These are phyloP conservation scores for Durotheca rogersii DNA, from an alignment of 495 filamentous ascomycete genomes.

Conservation along the genomic window DNA sequence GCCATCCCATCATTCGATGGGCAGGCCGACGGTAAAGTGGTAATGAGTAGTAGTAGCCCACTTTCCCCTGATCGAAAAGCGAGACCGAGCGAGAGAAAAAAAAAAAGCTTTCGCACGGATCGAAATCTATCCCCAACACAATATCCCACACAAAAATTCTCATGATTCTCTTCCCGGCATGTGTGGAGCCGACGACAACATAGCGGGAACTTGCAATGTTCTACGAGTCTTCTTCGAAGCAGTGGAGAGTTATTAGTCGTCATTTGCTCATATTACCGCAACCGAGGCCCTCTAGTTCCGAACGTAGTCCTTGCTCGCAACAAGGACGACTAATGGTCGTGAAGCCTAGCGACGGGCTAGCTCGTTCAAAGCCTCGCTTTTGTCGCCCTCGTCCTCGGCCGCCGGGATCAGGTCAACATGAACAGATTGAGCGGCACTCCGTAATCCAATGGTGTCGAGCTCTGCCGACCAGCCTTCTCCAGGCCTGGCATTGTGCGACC, in stretches of 20 bases:
- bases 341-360: too few relatives aligned
- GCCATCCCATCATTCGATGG: conserved; percentile 29
- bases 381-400: too few relatives aligned
- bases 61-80: conserved; percentile 22
- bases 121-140: conserved; percentile 25
- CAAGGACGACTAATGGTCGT: too few relatives aligned
- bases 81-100: too few relatives aligned
- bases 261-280: neutral
- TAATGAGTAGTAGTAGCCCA: conserved; percentile 22
- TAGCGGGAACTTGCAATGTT: conserved; percentile 25
- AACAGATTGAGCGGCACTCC: conserved; percentile 8
- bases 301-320: too few relatives aligned
- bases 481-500: conserved; percentile 18
- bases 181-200: conserved; percentile 28
- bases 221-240: conserved; percentile 25
- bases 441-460: conserved; percentile 6
- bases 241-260: conserved; percentile 24
- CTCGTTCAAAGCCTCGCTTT: too few relatives aligned
- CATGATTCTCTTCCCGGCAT: conserved; percentile 23
- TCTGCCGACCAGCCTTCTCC: conserved; percentile 22
- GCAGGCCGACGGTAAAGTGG: conserved; percentile 10
- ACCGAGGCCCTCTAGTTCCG: neutral
- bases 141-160: conserved; percentile 24
- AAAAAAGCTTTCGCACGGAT: conserved; percentile 24
- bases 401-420: too few relatives aligned